Percentiles rank a stretch among this genome's conserved stretches.
phyloP scores from a whole-genome alignment of 495 filamentous ascomycete species.

The Antarctomyces pellizariae region DNA sequence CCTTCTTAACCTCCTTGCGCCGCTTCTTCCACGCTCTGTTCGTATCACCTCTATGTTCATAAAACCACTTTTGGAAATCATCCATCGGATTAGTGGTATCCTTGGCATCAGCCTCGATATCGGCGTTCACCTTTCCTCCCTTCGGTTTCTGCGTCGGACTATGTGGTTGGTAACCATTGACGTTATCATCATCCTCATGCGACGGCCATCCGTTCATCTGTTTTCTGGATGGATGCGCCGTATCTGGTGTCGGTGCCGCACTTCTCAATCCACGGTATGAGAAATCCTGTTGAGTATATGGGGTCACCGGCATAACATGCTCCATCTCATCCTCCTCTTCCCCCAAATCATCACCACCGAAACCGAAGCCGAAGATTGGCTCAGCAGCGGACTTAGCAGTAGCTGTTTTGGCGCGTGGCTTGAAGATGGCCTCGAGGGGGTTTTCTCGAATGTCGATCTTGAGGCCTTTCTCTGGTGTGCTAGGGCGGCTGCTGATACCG shows the following conservation, averaged over 20 bases:
- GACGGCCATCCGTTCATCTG: slow-evolving; percentile 28
- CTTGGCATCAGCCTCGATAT: no score
- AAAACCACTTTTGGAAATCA: slow-evolving; percentile 79
- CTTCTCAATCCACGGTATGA: slow-evolving; percentile 49
- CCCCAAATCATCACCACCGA: slow-evolving; percentile 21
- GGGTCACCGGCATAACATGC: slow-evolving; percentile 41
- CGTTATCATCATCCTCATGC: slow-evolving; percentile 14
- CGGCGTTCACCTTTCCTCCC: slow-evolving; percentile 15
- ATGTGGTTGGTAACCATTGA: slow-evolving; percentile 12
- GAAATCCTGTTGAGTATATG: slow-evolving; percentile 56
- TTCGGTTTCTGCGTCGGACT: slow-evolving; percentile 12
- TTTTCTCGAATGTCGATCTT: slow-evolving; percentile 23
- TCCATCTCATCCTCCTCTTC: slow-evolving; percentile 23
- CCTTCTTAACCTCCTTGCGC: slow-evolving; percentile 58
- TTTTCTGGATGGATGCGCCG: slow-evolving; percentile 39
- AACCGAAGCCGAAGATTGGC: slow-evolving; percentile 24
- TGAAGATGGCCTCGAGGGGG: slow-evolving; percentile 85
- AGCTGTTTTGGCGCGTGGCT: slow-evolving; percentile 13
- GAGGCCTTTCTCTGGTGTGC: no score
- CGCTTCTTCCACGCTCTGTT: slow-evolving; percentile 82
- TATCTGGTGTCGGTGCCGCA: slow-evolving; percentile 87
- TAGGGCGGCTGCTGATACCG: slow-evolving; percentile 1
- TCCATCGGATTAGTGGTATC: slow-evolving; percentile 25
- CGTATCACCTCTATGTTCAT: slow-evolving; percentile 68
- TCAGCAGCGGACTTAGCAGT: slow-evolving; percentile 9